Evolutionary conservation across 352 stramenopile species (phyloP).

Genomic region (Phytophthora vignae): DNA sequence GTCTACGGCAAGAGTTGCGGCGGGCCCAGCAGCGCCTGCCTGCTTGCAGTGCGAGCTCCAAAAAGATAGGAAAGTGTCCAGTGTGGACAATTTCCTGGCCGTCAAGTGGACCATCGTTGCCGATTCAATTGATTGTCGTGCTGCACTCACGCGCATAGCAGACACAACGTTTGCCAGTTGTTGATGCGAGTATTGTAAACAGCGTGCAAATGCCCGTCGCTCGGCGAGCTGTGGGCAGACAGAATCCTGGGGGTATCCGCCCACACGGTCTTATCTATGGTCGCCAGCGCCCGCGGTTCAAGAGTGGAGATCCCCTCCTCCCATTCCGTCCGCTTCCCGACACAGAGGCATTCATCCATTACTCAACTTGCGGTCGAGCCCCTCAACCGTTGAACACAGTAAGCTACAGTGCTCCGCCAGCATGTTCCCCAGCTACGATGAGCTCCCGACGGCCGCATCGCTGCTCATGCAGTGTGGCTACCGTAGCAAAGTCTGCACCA

Average conservation of each 20-base stretch:
- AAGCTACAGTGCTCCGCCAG: neutral
- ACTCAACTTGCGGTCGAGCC: neutral
- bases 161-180: neutral
- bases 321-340: neutral
- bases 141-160: neutral
- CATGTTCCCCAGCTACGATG: constrained; percentile 29
- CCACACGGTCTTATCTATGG: constrained; percentile 6
- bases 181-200: constrained; percentile 2
- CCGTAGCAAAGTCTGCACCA: constrained; percentile 59
- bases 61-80: no score
- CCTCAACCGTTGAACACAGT: no score
- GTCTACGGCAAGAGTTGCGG: neutral
- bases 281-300: neutral
- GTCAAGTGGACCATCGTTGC: neutral
- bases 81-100: neutral
- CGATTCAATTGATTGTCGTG: neutral
- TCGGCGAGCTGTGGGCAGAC: neutral
- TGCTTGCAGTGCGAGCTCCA: no score
- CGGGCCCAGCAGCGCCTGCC: no score
- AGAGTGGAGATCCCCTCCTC: neutral
- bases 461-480: constrained; percentile 44
- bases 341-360: neutral
- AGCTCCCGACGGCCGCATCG: constrained; percentile 20
- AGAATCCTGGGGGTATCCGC: constrained; percentile 5
- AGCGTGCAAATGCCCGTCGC: neutral